Evolutionary conservation across 352 stramenopile genomes (phyloP), one percentile per base, ranked within the genome.

Genomic region (Globisporangium sylvaticum): DNA sequence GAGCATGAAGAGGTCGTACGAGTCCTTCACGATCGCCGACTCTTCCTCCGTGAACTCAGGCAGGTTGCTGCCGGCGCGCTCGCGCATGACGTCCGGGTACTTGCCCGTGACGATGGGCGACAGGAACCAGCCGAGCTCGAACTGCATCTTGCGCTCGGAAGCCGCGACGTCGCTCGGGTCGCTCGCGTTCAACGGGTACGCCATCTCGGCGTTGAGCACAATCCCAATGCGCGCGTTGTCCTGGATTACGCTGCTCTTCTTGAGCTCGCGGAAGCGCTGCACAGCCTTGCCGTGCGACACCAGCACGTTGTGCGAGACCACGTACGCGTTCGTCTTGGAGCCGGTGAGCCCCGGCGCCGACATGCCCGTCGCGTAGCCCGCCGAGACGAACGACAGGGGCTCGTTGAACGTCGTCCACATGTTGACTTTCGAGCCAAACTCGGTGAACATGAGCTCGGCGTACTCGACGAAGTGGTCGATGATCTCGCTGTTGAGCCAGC

Each of bases 401-500:
- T 99, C 96, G 70, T 99, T 99, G 62, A 98, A 88, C 12, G 95
- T 98, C 31, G 96, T 88, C 95, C 95, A 98, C 60, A 82, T 77
- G 66, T 97, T 91, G 24, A 98, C 88, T 37, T 95, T 86, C 66
- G 90, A 72, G 20, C 95, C 95, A 75, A 98, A 98, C 42, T 83
- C 80, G 58, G 97, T 95, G 31, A 75, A 97, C 76, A 98, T 96
- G n/a, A 98, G 70, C 46, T 83, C 55, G 15, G 80, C 64, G 98
- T 77, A 32, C 91, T 93, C 31, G 72, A 96, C 91, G 62, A 97
- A 91, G 77, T 98, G 92, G 75, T 90, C 93, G 9, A 91, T 74
- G 22, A 91, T 87, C 22, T 75, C 75, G 9, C 56, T 10, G 60
- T 87, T 87, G 24, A 93, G 61, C 79, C 80, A 93, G 1, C 94